Evolutionary conservation across 2,329 filamentous ascomycete species (phyloP).

Genomic region (Eutypa lata): DNA sequence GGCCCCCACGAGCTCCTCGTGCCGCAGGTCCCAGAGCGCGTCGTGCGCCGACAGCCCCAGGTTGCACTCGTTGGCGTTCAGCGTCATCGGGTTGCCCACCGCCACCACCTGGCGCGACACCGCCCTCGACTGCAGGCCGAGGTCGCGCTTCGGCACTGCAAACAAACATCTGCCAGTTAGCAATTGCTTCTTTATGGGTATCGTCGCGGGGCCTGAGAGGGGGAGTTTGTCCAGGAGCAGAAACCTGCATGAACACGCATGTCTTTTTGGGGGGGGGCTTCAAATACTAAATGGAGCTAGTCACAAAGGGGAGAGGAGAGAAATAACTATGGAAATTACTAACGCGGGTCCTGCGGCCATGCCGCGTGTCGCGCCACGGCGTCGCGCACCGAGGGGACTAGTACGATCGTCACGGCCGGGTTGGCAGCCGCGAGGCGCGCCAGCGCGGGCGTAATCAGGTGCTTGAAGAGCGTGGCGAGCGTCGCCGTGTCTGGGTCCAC

Average conservation of each 20-base stretch:
- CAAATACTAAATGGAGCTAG: no score
- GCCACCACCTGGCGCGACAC: conserved; percentile 50
- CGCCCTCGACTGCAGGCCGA: conserved; percentile 70
- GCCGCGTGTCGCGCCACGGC: conserved; percentile 67
- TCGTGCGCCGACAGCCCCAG: conserved; percentile 83
- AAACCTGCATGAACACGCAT: no score
- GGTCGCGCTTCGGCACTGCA: conserved; percentile 66
- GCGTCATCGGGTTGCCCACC: conserved; percentile 85
- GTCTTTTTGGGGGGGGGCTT: no score
- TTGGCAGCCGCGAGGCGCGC: conserved; percentile 67
- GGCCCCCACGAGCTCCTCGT: conserved; percentile 65
- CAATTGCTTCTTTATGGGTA: no score
- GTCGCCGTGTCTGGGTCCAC: conserved; percentile 76
- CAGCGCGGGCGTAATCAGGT: conserved; percentile 72
- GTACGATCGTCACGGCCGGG: conserved; percentile 74
- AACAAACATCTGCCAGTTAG: no score
- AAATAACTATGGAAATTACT: no score
- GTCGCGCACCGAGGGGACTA: conserved; percentile 74
- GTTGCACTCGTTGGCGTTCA: conserved; percentile 83
- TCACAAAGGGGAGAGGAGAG: no score
- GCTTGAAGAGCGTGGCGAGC: conserved; percentile 77
- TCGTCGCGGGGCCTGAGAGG: no score
- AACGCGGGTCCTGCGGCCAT: conserved; percentile 57
- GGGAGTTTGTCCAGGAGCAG: no score
- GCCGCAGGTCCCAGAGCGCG: conserved; percentile 74